These are phyloP conservation scores for Yarrowia phangngaensis DNA, from an alignment of 805 yeast genomes.

Conservation along the genomic window DNA sequence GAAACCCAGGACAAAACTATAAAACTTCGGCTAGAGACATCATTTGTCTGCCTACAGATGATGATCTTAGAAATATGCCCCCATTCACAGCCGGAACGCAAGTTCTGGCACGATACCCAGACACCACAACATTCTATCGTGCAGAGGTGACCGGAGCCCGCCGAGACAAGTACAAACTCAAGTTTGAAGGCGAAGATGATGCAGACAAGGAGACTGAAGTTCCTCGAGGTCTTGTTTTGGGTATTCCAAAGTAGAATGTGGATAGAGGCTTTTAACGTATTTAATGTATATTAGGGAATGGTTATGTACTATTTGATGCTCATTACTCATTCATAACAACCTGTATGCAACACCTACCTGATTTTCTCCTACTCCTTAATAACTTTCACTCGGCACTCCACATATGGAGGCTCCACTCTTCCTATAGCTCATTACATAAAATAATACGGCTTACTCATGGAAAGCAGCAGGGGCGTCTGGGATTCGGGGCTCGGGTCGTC, in stretches of 20 bases:
- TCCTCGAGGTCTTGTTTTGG: conserved; percentile 70
- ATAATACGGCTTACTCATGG: conserved; percentile 12
- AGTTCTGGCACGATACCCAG: conserved; percentile 93
- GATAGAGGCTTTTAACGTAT: conserved; percentile 7
- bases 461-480: conserved; percentile 25
- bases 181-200: conserved; percentile 96
- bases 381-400: conserved; percentile 23
- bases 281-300: conserved; percentile 20
- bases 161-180: conserved; percentile 68
- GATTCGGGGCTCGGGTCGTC: conserved; percentile 20
- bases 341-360: conserved; percentile 24
- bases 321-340: conserved; percentile 18
- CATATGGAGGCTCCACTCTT: conserved; percentile 25
- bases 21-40: conserved; percentile 79
- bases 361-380: conserved; percentile 22
- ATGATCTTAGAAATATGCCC: conserved; percentile 38
- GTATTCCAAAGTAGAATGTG: conserved; percentile 32
- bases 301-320: too few species aligned
- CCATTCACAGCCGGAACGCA: conserved; percentile 70
- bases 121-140: conserved; percentile 93
- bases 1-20: conserved; percentile 81
- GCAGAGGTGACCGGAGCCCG: conserved; percentile 82
- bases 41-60: conserved; percentile 54
- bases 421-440: conserved; percentile 26
- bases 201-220: conserved; percentile 94